phyloP scores from a whole-genome alignment of 768 basidiomycete species.

The Phlebiopsis flavidoalba region DNA sequence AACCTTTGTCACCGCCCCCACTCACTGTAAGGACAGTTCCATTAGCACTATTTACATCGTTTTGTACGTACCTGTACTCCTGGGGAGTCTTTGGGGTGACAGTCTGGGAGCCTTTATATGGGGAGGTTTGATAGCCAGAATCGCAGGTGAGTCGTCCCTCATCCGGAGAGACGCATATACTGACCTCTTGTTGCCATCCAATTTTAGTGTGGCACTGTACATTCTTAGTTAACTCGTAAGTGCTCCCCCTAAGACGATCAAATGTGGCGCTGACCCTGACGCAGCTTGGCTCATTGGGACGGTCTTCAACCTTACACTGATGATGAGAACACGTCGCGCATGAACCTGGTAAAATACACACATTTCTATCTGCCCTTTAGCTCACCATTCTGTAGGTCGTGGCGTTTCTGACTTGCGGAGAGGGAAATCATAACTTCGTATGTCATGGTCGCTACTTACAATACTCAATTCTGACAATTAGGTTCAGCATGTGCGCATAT shows the following conservation, averaged over 20 bases:
- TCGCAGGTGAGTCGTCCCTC: not conserved
- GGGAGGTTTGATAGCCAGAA: conserved; percentile 58
- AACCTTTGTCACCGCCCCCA: not conserved
- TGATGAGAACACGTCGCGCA: conserved; percentile 73
- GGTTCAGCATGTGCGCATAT: conserved; percentile 38
- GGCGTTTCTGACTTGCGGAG: conserved; percentile 66
- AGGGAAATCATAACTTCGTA: conserved; percentile 78
- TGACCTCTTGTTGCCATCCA: not conserved
- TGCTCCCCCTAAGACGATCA: conserved; percentile 1
- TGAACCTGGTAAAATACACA: conserved; percentile 48
- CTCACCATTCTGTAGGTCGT: conserved; percentile 39
- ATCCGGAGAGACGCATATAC: not conserved
- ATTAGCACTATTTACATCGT: conserved; percentile 54
- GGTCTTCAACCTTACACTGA: conserved; percentile 78
- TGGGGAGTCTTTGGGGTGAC: conserved; percentile 61
- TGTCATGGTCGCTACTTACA: conserved; percentile 21
- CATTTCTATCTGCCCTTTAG: not conserved
- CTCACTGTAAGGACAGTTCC: conserved; percentile 36
- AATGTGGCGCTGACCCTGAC: not conserved
- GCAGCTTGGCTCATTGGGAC: conserved; percentile 73
- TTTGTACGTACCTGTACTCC: conserved; percentile 49
- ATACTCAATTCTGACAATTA: not conserved
- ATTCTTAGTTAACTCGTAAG: conserved; percentile 67
- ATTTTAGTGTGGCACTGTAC: conserved; percentile 64
- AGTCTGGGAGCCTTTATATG: conserved; percentile 63